Conservation (phyloP, 345 rosid species). For the Populus deltoides region DNA sequence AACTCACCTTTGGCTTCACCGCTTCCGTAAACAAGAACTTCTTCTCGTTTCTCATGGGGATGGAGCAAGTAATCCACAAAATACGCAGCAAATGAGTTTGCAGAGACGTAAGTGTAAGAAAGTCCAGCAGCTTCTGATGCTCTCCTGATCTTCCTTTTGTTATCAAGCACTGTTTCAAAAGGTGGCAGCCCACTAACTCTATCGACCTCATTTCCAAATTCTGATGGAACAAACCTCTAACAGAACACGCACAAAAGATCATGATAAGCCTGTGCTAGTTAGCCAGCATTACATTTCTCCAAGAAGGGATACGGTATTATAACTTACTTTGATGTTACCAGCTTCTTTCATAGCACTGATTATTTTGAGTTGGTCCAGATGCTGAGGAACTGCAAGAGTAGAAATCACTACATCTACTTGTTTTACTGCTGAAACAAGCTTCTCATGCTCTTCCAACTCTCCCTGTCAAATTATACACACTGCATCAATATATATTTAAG, state of each 20-base stretch:
- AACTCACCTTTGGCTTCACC: slow-evolving; percentile 34
- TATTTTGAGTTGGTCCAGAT: slow-evolving; percentile 35
- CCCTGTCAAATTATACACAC: slow-evolving; percentile 13
- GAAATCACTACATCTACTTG: slow-evolving; percentile 44
- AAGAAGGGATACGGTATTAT: too few relatives aligned
- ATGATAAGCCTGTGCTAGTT: too few relatives aligned
- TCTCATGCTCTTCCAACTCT: slow-evolving; percentile 36
- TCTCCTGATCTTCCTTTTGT: slow-evolving; percentile 35
- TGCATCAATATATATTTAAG: too few relatives aligned
- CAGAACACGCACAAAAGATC: too few relatives aligned
- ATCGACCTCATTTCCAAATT: slow-evolving; percentile 42
- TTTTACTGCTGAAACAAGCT: slow-evolving; percentile 24
- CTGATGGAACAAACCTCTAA: slow-evolving; percentile 45
- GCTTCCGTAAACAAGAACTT: slow-evolving; percentile 27
- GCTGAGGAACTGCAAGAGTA: slow-evolving; percentile 35
- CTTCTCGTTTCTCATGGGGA: slow-evolving; percentile 11
- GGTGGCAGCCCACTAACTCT: slow-evolving; percentile 29
- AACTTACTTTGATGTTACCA: slow-evolving; percentile 29
- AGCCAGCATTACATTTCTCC: too few relatives aligned
- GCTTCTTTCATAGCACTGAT: slow-evolving; percentile 37
- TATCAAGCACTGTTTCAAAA: slow-evolving; percentile 24
- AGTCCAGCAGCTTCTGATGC: slow-evolving; percentile 35
- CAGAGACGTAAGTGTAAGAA: slow-evolving; percentile 29
- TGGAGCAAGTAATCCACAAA: slow-evolving; percentile 28
- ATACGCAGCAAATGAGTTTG: slow-evolving; percentile 32